phyloP scores from a whole-genome alignment of 208 protist species.

The Acanthamoeba lenticulata region DNA sequence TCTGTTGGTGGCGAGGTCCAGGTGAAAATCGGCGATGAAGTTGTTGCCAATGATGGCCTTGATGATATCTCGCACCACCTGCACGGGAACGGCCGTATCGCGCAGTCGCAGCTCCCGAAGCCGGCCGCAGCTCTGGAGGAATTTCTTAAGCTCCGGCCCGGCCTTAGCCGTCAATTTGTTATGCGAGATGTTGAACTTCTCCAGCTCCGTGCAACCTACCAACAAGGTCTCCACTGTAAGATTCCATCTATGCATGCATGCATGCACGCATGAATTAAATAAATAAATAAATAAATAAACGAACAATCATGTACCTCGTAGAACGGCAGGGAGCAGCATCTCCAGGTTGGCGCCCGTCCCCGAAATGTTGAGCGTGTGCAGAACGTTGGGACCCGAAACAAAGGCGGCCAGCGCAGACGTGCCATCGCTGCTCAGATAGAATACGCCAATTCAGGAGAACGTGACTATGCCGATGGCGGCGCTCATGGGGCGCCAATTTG shows the following conservation, averaged over 20 bases:
- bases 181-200: slow-evolving; percentile 75
- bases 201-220: slow-evolving; percentile 74
- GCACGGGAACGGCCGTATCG: slow-evolving; percentile 74
- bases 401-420: slow-evolving; percentile 70
- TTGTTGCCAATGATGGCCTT: slow-evolving; percentile 73
- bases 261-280: too few relatives aligned
- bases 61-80: slow-evolving; percentile 75
- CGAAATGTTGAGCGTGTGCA: slow-evolving; percentile 70
- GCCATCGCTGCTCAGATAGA: slow-evolving; percentile 64
- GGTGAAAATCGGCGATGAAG: slow-evolving; percentile 75
- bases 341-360: slow-evolving; percentile 53
- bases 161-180: slow-evolving; percentile 77
- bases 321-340: slow-evolving; percentile 30
- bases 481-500: background rate
- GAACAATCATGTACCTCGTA: background rate
- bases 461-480: background rate
- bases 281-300: background rate
- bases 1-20: slow-evolving; percentile 69
- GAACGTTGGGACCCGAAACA: slow-evolving; percentile 70
- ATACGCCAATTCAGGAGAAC: background rate
- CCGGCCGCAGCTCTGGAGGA: slow-evolving; percentile 66
- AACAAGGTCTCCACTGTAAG: slow-evolving; percentile 54
- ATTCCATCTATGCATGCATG: too few relatives aligned
- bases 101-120: slow-evolving; percentile 69
- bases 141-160: slow-evolving; percentile 69